A percentile compares a stretch with the other conserved stretches of the same genome.
These are phyloP conservation scores for Raphanus sativus DNA, from an alignment of 345 rosid species.

Conservation along the genomic window DNA sequence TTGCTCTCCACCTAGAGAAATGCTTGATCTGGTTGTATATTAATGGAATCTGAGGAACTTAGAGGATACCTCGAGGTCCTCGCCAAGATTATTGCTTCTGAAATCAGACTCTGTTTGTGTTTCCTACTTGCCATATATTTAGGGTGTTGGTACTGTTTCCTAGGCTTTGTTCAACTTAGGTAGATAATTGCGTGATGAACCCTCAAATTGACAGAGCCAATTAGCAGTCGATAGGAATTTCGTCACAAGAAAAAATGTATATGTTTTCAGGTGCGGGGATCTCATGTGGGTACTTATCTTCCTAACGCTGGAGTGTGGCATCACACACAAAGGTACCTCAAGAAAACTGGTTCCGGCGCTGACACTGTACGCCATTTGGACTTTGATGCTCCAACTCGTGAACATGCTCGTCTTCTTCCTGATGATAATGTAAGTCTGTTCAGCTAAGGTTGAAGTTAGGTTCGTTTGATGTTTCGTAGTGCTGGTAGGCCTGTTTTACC, in stretches of 20 bases:
- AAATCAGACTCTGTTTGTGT: slow-evolving; percentile 19
- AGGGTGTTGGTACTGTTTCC: slow-evolving; percentile 14
- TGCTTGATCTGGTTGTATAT: slow-evolving; percentile 15
- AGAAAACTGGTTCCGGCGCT: slow-evolving; percentile 53
- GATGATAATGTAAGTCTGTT: slow-evolving; percentile 73
- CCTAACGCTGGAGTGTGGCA: slow-evolving; percentile 96
- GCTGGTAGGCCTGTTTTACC: slow-evolving; percentile 13
- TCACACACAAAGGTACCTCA: slow-evolving; percentile 83
- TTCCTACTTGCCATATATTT: slow-evolving; percentile 15
- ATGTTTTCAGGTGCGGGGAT: slow-evolving; percentile 73
- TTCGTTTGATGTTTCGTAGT: slow-evolving; percentile 3
- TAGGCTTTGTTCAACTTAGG: slow-evolving; percentile 4
- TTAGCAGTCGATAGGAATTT: background rate
- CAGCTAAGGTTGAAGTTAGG: slow-evolving; percentile 13
- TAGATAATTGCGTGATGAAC: slow-evolving; percentile 7
- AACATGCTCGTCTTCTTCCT: slow-evolving; percentile 72
- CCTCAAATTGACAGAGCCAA: background rate
- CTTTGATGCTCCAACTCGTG: slow-evolving; percentile 99
- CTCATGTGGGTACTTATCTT: slow-evolving; percentile 94
- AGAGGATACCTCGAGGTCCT: background rate
- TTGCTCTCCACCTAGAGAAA: slow-evolving; percentile 1
- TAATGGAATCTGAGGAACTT: slow-evolving; percentile 7
- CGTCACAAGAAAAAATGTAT: slow-evolving; percentile 2
- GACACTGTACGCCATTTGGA: slow-evolving; percentile 88
- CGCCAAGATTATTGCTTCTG: background rate